Evolutionary conservation across 441 rosid genomes (phyloP).

Genomic region (Bocquillonia castaneifolia): DNA sequence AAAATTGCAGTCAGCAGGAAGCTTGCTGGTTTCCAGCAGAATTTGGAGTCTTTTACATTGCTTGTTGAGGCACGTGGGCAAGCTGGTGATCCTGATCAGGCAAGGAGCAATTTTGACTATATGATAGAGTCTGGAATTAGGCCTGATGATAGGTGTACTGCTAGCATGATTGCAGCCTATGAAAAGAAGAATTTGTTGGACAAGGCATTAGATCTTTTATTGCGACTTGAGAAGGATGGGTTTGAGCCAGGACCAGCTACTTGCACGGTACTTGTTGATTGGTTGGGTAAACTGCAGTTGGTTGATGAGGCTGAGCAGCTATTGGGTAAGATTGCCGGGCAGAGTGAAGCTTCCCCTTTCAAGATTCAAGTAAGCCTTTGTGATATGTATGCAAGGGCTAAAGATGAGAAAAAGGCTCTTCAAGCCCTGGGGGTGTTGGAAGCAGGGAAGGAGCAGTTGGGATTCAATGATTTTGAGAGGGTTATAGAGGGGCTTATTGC

Average conservation of each 20-base stretch:
- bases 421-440: conserved; percentile 69
- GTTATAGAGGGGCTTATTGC: conserved; percentile 46
- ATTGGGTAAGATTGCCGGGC: conserved; percentile 57
- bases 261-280: conserved; percentile 61
- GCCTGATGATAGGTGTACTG: conserved; percentile 66
- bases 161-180: conserved; percentile 65
- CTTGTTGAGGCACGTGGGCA: conserved; percentile 54
- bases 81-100: conserved; percentile 49
- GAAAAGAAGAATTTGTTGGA: conserved; percentile 57
- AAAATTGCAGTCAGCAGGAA: conserved; percentile 41
- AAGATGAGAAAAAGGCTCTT: conserved; percentile 73
- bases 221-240: conserved; percentile 72
- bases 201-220: conserved; percentile 58
- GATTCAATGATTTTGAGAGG: conserved; percentile 49
- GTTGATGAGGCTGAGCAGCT: conserved; percentile 79
- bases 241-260: conserved; percentile 67
- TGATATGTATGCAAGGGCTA: conserved; percentile 57
- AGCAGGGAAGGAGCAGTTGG: conserved; percentile 61
- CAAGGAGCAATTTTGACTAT: conserved; percentile 52
- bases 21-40: conserved; percentile 36
- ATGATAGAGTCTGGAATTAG: conserved; percentile 49
- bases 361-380: conserved; percentile 70
- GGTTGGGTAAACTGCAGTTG: conserved; percentile 61
- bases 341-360: conserved; percentile 65
- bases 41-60: conserved; percentile 47